A percentile compares a stretch with the other conserved stretches of the same genome.
Evolutionary conservation across 495 filamentous ascomycete species (phyloP).

Genomic region (Talaromyces wortmannii): DNA sequence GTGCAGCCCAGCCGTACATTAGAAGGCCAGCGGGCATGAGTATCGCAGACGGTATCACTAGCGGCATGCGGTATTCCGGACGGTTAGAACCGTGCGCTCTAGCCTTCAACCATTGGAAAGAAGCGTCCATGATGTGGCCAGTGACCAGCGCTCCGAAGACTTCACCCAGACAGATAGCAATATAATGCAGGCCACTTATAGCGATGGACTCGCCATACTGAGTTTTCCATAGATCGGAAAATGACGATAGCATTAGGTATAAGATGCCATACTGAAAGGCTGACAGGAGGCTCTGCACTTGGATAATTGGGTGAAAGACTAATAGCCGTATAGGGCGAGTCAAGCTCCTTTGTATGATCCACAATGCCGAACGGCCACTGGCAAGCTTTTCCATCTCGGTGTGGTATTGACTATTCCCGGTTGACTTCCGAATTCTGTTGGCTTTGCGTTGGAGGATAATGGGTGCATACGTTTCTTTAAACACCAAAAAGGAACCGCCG

Average conservation of each 20-base stretch:
- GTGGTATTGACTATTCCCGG: slow-evolving; percentile 38
- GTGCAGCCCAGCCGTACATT: slow-evolving; percentile 53
- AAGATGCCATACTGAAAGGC: slow-evolving; percentile 59
- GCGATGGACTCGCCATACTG: slow-evolving; percentile 45
- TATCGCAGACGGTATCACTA: slow-evolving; percentile 41
- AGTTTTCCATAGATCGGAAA: slow-evolving; percentile 46
- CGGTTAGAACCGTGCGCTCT: slow-evolving; percentile 10
- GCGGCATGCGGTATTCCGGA: slow-evolving; percentile 50
- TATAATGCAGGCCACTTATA: slow-evolving; percentile 54
- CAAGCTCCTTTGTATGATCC: slow-evolving; percentile 23
- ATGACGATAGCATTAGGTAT: slow-evolving; percentile 58
- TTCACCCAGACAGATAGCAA: slow-evolving; percentile 54
- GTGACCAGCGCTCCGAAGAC: slow-evolving; percentile 48
- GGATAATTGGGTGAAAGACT: slow-evolving; percentile 44
- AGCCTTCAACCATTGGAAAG: slow-evolving; percentile 48
- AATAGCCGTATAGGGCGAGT: slow-evolving; percentile 40
- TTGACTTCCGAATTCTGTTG: slow-evolving; percentile 43
- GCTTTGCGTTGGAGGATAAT: slow-evolving; percentile 47
- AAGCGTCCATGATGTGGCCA: slow-evolving; percentile 45
- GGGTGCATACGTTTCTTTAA: slow-evolving; percentile 56
- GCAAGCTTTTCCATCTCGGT: not conserved
- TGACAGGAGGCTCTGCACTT: slow-evolving; percentile 45
- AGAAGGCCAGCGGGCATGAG: slow-evolving; percentile 46
- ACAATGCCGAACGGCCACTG: not conserved
- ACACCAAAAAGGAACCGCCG: slow-evolving; percentile 10